Conservation (phyloP, 352 stramenopile species). For the Hyaloperonospora brassicae region DNA sequence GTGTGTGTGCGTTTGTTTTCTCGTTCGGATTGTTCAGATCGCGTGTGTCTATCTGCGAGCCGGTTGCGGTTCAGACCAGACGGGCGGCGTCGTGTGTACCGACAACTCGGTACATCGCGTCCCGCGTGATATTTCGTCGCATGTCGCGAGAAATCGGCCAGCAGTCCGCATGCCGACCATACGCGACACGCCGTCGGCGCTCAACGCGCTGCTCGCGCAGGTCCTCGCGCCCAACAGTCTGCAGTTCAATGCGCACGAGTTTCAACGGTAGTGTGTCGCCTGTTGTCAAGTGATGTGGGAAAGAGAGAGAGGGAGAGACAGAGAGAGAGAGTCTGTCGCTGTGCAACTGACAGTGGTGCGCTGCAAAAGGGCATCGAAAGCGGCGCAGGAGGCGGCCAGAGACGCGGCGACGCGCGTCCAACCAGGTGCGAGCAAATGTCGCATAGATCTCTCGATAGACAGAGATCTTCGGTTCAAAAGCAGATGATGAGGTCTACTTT, state of each 20-base stretch:
- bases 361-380: slow-evolving; percentile 38
- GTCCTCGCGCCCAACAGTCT: slow-evolving; percentile 63
- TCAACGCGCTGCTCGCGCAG: slow-evolving; percentile 38
- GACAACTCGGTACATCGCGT: too few relatives aligned
- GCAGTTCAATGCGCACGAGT: slow-evolving; percentile 69
- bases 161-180: not conserved
- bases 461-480: too few relatives aligned
- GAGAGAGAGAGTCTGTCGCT: not conserved
- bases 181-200: slow-evolving; percentile 19
- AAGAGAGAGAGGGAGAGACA: not conserved
- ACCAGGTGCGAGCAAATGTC: slow-evolving; percentile 29
- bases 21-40: too few relatives aligned
- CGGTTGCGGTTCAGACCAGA: not conserved
- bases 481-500: not conserved
- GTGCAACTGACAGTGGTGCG: not conserved
- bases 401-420: slow-evolving; percentile 55
- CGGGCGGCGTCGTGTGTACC: not conserved
- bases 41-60: not conserved
- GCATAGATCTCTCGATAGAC: too few relatives aligned
- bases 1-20: too few relatives aligned
- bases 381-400: slow-evolving; percentile 46
- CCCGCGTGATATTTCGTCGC: too few relatives aligned
- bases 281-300: too few relatives aligned
- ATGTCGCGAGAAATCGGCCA: too few relatives aligned
- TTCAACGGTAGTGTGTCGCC: slow-evolving; percentile 36